phyloP scores from a whole-genome alignment of 2,329 filamentous ascomycete species.

The Ceratocystiopsis sp. region DNA sequence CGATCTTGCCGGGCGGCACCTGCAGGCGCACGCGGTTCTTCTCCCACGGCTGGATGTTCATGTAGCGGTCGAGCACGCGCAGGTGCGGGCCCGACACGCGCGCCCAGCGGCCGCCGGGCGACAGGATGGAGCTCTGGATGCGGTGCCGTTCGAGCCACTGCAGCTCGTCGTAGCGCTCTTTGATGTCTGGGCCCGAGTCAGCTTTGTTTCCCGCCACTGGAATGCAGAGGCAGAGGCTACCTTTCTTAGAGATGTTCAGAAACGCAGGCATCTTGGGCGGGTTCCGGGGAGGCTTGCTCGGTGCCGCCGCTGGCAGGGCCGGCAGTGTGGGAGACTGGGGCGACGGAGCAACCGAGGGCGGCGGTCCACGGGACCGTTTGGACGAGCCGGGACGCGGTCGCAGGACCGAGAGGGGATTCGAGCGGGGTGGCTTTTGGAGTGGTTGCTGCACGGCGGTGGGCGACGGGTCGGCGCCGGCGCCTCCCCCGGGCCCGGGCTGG shows the following conservation, averaged over 20 bases:
- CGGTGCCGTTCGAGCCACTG: conserved; percentile 35
- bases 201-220: not conserved
- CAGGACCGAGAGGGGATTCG: no score
- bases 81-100: conserved; percentile 37
- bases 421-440: no score
- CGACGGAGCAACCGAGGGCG: no score
- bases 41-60: conserved; percentile 79
- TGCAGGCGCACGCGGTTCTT: conserved; percentile 68
- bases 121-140: conserved; percentile 21
- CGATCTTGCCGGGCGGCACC: conserved; percentile 54
- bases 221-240: conserved; percentile 17
- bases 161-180: conserved; percentile 34
- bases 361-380: no score
- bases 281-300: not conserved
- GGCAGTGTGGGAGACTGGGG: not conserved
- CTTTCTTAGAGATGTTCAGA: conserved; percentile 16
- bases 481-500: conserved; percentile 1
- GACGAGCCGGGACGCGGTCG: no score
- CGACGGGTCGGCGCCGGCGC: no score
- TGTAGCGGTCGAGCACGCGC: conserved; percentile 60
- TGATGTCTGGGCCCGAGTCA: conserved; percentile 22
- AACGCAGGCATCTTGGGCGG: conserved; percentile 12
- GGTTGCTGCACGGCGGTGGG: not conserved
- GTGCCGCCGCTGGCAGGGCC: not conserved
- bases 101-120: conserved; percentile 24